Evolutionary conservation across 2,329 filamentous ascomycete genomes (phyloP), one percentile per base, ranked within the genome.

Genomic region (Hymenotorrendiella dingleyae): DNA sequence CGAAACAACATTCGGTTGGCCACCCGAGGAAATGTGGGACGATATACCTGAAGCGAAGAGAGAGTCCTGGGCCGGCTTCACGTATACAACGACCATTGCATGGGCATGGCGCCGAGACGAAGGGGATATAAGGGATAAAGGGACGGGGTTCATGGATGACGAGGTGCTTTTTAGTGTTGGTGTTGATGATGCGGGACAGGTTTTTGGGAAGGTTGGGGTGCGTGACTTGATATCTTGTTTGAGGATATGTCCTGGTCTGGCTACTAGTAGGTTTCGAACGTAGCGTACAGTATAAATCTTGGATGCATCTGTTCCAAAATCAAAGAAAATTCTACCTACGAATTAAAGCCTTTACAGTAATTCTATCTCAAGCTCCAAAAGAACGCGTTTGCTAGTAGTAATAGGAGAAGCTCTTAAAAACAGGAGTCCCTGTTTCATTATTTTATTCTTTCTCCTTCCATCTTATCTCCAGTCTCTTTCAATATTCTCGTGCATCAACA

Each of bases 241-340:
- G 53, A 61, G 58, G 30, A 50, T 62, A 40, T 66, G 64, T 52
- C 86, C 86, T 49, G 81, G 81, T 37, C n/a, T n/a, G n/a, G n/a
- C n/a, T n/a, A n/a, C n/a, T n/a, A n/a, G n/a, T n/a, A n/a, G n/a
- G n/a, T n/a, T n/a, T n/a, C n/a, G n/a, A n/a, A n/a, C n/a, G n/a
- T n/a, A n/a, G n/a, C n/a, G n/a, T n/a, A n/a, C n/a, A n/a, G n/a
- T n/a, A n/a, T n/a, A n/a, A n/a, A n/a, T n/a, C n/a, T n/a, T n/a
- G n/a, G n/a, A n/a, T n/a, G n/a, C n/a, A n/a, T n/a, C n/a, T n/a
- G n/a, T n/a, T n/a, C n/a, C n/a, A n/a, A n/a, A n/a, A n/a, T n/a
- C n/a, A n/a, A n/a, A n/a, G n/a, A n/a, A n/a, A n/a, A n/a, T n/a
- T n/a, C n/a, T n/a, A n/a, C n/a, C n/a, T n/a, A n/a, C n/a, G n/a